These are phyloP conservation scores for Sonneratia alba DNA, from an alignment of 345 rosid species.

Conservation along the genomic window DNA sequence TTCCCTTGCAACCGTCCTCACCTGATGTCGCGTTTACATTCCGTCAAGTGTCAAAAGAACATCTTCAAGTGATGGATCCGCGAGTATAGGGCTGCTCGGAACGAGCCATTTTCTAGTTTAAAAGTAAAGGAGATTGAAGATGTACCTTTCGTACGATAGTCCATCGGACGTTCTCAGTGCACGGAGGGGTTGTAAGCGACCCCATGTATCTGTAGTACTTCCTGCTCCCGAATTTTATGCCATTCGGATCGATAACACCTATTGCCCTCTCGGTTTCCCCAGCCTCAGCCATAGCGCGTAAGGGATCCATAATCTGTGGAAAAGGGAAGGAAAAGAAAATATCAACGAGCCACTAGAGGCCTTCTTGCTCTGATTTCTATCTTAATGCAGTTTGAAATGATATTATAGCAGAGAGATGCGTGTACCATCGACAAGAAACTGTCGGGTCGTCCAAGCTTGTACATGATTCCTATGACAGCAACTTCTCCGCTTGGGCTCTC, in stretches of 20 bases:
- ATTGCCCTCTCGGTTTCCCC: conserved; percentile 17
- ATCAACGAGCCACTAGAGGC: background rate
- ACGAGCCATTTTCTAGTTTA: no score
- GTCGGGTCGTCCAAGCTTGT: conserved; percentile 60
- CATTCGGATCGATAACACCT: conserved; percentile 46
- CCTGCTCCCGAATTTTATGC: conserved; percentile 41
- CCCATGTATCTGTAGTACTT: conserved; percentile 72
- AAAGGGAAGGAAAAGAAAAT: background rate
- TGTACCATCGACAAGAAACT: conserved; percentile 48
- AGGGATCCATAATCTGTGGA: conserved; percentile 37
- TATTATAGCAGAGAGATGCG: background rate
- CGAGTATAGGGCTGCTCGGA: no score
- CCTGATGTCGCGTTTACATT: conserved; percentile 20
- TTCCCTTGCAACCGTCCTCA: conserved; percentile 47
- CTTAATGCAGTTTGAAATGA: background rate
- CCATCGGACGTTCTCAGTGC: conserved; percentile 69
- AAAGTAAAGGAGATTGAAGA: no score
- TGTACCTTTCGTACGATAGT: conserved; percentile 50
- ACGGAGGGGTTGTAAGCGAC: conserved; percentile 86
- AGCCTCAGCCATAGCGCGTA: conserved; percentile 23
- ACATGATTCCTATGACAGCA: conserved; percentile 67
- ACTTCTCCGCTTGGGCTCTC: conserved; percentile 39
- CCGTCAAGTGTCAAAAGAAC: background rate
- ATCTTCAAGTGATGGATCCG: background rate
- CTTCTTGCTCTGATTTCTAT: background rate